Evolutionary conservation across 306 rosid species (phyloP), one percentile per base, ranked within the genome.

Genomic region (Lathyrus sativus): DNA sequence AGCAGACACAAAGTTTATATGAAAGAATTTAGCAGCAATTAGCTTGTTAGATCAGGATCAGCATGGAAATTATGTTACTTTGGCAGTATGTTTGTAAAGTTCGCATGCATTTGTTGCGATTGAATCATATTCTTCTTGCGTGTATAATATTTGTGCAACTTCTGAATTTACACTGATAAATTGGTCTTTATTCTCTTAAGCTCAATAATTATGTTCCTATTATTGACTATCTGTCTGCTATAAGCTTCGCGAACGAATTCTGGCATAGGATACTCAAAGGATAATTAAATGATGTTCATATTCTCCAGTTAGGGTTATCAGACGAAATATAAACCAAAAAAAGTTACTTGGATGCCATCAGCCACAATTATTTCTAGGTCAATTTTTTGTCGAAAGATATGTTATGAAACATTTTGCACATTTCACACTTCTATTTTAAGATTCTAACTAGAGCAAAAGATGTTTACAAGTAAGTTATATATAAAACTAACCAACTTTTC

Each of bases 21-120:
- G 90, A 33, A 33, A 88, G 73, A 86, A 81, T 72, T 80, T 84
- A 68, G 88, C 88, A 65, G 80, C 91, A 56, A 88, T 86, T 73
- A 86, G 96, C 85, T 84, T 82, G 88, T 85, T 90, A 84, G 92
- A 89, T n/a, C 95, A 82, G 49, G 92, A 89, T n/a, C 95, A 82
- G 49, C 88, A 86, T 68, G 95, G 89, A 24, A 87, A 87, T 76
- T 87, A 84, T 61, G 89, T 18, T 67, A 9, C 62, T 6, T 4
- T 13, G 73, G 5, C 39, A 39, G 39, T 53, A 38, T n/a, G 39
- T 15, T 49, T 17, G 4, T 66, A 15, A 19, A 31, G 45, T 15
- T 66, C 6, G 17, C 35, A 15, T 17, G 33, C 10, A 9, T 22
- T 22, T 53, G 14, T 51, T 4, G 15, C 35, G 15, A 22, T 54